Evolutionary conservation across 176 grass and related monocot species (phyloP), one percentile per base, ranked within the genome.

Genomic region (Raddia guianensis): DNA sequence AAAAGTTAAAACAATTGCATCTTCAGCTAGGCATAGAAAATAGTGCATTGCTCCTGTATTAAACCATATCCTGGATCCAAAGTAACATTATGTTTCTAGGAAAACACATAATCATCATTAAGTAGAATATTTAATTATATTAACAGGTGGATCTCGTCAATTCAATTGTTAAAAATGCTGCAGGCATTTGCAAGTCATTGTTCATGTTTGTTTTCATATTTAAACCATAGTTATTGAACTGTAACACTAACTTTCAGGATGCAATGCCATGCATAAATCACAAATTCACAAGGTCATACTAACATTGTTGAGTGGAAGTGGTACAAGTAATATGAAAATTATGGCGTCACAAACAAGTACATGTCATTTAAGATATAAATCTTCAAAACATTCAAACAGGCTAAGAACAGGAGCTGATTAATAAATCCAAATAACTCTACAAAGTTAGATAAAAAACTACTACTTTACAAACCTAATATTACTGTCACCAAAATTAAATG

Each of bases 251-350:
- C 45, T 58, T 74, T 74, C 61, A 68, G 43, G 70, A 78, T 44
- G 67, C 68, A 73, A 52, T 33, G 73, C 11, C 16, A 63, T 61
- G 49, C 33, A 40, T 80, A 42, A 74, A 80, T 80, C 72, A 78
- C 6, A 60, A 77, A 56, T 32, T 80, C 77, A 68, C 20, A 68
- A 0, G 35, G 54, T 9, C 53, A 75, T 52, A 66, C 61, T n/a
- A 83, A 33, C 5, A 6, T 0, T n/a, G 14, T 72, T 12, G 54
- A 52, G 18, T 40, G 33, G 52, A 63, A 20, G 20, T 34, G 18
- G 56, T n/a, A 77, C 2, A 57, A 65, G 57, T 55, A 78, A 21
- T 7, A 79, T 85, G 21, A n/a, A 56, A 85, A 55, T 53, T 40
- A 56, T 64, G 16, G 57, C 56, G 18, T 63, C 59, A 47, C 48